Evolutionary conservation across 169 alveolate species (phyloP), one percentile per base, ranked within the genome.

Genomic region (Eimeria necatrix): DNA sequence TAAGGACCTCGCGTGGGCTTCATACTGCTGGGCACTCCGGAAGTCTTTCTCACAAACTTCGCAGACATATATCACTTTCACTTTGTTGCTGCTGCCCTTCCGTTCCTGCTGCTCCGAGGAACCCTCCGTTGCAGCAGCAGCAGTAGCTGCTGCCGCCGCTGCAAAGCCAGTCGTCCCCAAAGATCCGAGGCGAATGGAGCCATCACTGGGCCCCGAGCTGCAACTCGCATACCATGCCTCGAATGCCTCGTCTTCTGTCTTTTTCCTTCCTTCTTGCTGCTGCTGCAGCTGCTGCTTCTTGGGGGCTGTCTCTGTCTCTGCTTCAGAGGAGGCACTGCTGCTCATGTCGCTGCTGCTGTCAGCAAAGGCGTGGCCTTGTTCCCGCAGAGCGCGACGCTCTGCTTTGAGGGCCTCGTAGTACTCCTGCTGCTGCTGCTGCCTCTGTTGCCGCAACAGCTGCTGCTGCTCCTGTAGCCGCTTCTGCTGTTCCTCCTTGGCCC

Each of bases 41-140:
- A 96, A 96, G 16, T 85, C 80, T 84, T 96, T 96, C 94, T 94
- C 73, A 70, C 97, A 96, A 12, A 46, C 91, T 24, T 78, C 91
- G 78, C 97, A 96, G 7, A 74, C 49, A 46, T 71, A 52, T 10
- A 89, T 49, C 60, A 46, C 83, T 26, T 61, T 78, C 41, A 26
- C 93, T 9, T 91, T 24, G 32, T 53, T 91, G 53, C 41, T 18
- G 32, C 78, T 78, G 53, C 49, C 74, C 87, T 88, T 90, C 64
- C 48, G 22, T 4, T 81, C 52, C 32, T 59, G 52, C 68, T 56
- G 68, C 0, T 18, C 22, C 68, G 68, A 56, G 12, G 68, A 10
- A 18, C 68, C 68, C 22, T 56, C 20, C 12, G n/a, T 24, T 68
- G n/a, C 32, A 18, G n/a, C 78, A 0, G 78, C 78, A 56, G 22